Evolutionary conservation across 2,329 filamentous ascomycete species (phyloP).

Genomic region (Trichophyton rubrum): DNA sequence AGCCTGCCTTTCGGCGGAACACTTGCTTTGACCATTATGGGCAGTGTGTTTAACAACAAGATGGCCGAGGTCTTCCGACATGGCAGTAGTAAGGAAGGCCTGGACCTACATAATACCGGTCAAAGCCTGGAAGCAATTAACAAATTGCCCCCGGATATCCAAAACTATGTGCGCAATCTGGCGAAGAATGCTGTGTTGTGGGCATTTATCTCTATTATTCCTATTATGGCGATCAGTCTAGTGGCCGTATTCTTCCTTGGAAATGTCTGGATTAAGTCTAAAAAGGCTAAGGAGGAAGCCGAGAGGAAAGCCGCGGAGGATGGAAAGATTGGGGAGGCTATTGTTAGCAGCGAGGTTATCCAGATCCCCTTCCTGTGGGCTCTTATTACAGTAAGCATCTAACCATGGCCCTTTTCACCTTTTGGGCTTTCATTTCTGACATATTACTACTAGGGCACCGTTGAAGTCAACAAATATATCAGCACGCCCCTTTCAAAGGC

Average conservation of each 20-base stretch:
- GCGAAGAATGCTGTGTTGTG: slow-evolving; percentile 50
- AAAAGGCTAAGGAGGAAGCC: slow-evolving; percentile 14
- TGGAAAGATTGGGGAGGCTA: slow-evolving; percentile 8
- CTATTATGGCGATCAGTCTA: slow-evolving; percentile 43
- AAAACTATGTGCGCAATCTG: slow-evolving; percentile 30
- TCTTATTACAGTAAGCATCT: slow-evolving; percentile 18
- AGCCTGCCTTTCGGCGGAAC: slow-evolving; percentile 53
- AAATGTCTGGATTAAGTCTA: slow-evolving; percentile 40
- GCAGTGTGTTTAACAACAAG: slow-evolving; percentile 55
- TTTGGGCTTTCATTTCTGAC: neutral
- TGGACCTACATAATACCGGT: slow-evolving; percentile 24
- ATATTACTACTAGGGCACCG: slow-evolving; percentile 14
- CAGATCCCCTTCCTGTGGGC: slow-evolving; percentile 23
- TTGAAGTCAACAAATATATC: slow-evolving; percentile 18
- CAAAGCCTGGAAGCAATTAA: slow-evolving; percentile 27
- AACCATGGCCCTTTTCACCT: neutral
- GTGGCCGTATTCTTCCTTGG: slow-evolving; percentile 36
- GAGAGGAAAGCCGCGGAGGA: slow-evolving; percentile 6
- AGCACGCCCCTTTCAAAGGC: slow-evolving; percentile 15
- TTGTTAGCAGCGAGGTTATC: slow-evolving; percentile 21
- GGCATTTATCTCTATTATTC: slow-evolving; percentile 50
- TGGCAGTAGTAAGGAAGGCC: slow-evolving; percentile 20
- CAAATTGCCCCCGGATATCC: slow-evolving; percentile 23
- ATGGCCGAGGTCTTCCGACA: slow-evolving; percentile 19
- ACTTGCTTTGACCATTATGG: slow-evolving; percentile 54